A percentile compares a stretch with the other conserved stretches of the same genome.
These are phyloP conservation scores for Lenwebbia sp. DNA, from an alignment of 345 rosid species.

Conservation along the genomic window DNA sequence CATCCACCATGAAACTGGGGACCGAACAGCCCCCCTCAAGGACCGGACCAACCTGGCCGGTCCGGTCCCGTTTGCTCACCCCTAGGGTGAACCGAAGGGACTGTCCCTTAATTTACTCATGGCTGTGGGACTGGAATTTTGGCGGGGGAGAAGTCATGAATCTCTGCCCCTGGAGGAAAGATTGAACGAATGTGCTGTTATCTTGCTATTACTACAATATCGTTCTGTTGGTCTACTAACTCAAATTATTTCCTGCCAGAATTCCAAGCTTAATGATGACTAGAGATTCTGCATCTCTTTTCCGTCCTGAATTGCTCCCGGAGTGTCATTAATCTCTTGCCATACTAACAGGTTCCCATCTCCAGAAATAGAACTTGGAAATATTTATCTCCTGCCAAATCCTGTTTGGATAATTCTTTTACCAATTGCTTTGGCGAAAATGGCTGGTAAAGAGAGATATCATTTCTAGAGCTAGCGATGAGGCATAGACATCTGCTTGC, in stretches of 20 bases:
- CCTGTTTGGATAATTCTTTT: neutral
- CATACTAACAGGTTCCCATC: neutral
- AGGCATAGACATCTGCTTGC: neutral
- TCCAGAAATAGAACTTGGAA: neutral
- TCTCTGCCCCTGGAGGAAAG: neutral
- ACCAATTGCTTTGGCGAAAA: neutral
- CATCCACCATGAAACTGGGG: too few relatives aligned
- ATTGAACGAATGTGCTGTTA: neutral
- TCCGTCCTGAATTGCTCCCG: neutral
- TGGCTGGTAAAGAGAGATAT: neutral
- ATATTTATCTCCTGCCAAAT: neutral
- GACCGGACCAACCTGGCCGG: too few relatives aligned
- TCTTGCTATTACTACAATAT: neutral
- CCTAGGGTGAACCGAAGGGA: neutral
- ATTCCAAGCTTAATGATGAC: neutral
- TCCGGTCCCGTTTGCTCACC: too few relatives aligned
- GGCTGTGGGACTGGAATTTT: neutral
- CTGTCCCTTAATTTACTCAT: neutral
- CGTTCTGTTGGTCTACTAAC: neutral
- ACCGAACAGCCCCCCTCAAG: too few relatives aligned
- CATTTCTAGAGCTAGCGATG: neutral
- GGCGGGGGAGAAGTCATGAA: neutral
- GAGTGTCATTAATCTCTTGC: neutral
- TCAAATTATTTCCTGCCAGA: neutral
- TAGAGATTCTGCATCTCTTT: neutral